Percentiles rank a stretch among this genome's conserved stretches.
Evolutionary conservation across 108 stramenopile genomes (phyloP).

Genomic region (Phaeodactylum tricornutum): DNA sequence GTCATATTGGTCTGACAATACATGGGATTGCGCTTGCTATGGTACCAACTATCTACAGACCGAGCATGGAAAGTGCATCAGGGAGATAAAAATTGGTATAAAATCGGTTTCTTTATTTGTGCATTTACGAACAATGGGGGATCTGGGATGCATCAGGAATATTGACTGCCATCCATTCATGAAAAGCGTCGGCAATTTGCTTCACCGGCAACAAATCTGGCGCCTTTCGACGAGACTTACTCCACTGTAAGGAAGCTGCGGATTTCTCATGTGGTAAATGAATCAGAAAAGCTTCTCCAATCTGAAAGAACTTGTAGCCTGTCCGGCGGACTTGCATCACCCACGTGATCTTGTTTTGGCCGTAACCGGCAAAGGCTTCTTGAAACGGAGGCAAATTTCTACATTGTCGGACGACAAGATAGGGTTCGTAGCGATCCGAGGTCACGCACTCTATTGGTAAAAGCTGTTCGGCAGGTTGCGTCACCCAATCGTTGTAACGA

Average conservation of each 20-base stretch:
- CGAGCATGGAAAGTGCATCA: too few relatives aligned
- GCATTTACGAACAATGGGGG: too few relatives aligned
- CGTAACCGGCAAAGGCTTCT: constrained; percentile 66
- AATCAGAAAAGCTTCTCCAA: constrained; percentile 49
- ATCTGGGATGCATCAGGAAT: too few relatives aligned
- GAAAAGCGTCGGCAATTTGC: too few relatives aligned
- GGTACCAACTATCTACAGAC: too few relatives aligned
- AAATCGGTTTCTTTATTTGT: too few relatives aligned
- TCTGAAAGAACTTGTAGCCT: constrained; percentile 56
- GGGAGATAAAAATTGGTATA: too few relatives aligned
- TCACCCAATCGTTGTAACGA: constrained; percentile 39
- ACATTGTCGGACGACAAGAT: constrained; percentile 62
- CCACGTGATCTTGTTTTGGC: constrained; percentile 81
- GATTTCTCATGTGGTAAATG: constrained; percentile 80
- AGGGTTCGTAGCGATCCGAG: constrained; percentile 81
- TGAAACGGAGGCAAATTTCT: constrained; percentile 67
- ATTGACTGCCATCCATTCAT: too few relatives aligned
- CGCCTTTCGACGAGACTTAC: too few relatives aligned
- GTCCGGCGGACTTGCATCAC: constrained; percentile 60
- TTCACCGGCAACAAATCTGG: too few relatives aligned
- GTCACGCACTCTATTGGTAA: constrained; percentile 52
- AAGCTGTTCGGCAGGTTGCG: constrained; percentile 27
- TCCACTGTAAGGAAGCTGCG: constrained; percentile 46
- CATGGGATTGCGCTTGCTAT: too few relatives aligned
- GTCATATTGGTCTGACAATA: too few relatives aligned